Percentiles rank a stretch among this genome's conserved stretches.
Conservation (phyloP, 192 early-diverging fungal genomes). For the Coemansia sp. region DNA sequence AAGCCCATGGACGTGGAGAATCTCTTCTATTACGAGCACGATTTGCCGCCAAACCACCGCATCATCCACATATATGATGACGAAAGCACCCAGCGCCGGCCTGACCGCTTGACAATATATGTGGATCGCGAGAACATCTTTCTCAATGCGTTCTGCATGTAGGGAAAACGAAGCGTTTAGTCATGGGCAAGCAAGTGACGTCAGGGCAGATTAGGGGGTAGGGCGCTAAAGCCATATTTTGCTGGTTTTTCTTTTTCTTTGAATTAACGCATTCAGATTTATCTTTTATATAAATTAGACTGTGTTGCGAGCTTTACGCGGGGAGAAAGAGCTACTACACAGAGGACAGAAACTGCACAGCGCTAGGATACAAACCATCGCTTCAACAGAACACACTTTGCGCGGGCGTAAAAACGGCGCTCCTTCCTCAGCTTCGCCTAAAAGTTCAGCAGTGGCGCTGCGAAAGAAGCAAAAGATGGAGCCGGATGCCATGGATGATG, state of each 20-base stretch:
- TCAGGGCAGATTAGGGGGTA: background rate
- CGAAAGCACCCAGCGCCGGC: constrained; percentile 22
- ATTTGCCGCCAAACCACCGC: constrained; percentile 40
- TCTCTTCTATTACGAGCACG: constrained; percentile 24
- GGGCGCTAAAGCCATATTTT: background rate
- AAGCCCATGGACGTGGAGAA: constrained; percentile 38
- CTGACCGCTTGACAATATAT: constrained; percentile 36
- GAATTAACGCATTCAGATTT: background rate
- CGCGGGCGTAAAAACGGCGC: constrained; percentile 3
- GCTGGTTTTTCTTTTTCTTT: background rate
- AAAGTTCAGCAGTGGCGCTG: background rate
- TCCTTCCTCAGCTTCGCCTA: background rate
- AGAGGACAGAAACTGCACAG: too few relatives aligned
- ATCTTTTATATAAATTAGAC: background rate
- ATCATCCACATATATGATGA: constrained; percentile 40
- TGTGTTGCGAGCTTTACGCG: too few relatives aligned
- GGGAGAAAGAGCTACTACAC: too few relatives aligned
- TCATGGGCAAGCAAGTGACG: background rate
- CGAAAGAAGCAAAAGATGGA: constrained; percentile 38
- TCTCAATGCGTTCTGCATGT: constrained; percentile 37
- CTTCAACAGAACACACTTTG: background rate
- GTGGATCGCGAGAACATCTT: constrained; percentile 51
- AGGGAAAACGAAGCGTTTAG: background rate
- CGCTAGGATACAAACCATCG: too few relatives aligned
- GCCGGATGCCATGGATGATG: constrained; percentile 10